phyloP scores from a whole-genome alignment of 495 filamentous ascomycete species.

The Bathelium albidoporum region DNA sequence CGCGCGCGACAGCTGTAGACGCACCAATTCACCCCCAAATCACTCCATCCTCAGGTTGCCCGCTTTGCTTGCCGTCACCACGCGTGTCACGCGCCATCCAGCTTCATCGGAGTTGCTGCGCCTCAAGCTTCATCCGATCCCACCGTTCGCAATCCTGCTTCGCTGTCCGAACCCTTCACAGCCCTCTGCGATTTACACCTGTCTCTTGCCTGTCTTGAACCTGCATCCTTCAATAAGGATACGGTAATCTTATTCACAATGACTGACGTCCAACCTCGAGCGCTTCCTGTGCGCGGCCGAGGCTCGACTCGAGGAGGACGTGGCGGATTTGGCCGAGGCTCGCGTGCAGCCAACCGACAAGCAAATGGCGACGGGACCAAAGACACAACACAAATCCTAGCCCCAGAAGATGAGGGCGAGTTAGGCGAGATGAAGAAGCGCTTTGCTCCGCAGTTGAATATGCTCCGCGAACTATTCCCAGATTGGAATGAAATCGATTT shows the following conservation, averaged over 20 bases:
- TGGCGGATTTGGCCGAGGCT: slow-evolving; percentile 67
- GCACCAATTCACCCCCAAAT: slow-evolving; percentile 2
- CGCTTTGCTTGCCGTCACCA: not conserved
- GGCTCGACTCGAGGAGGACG: slow-evolving; percentile 73
- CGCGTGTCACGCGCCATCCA: not conserved
- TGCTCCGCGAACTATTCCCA: slow-evolving; percentile 82
- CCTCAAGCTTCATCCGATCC: not conserved
- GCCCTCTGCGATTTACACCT: slow-evolving; percentile 4
- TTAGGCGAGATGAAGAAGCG: slow-evolving; percentile 83
- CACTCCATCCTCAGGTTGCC: not conserved
- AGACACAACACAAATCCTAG: slow-evolving; percentile 33
- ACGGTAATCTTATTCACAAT: slow-evolving; percentile 40
- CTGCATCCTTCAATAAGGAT: slow-evolving; percentile 14
- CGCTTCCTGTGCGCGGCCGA: slow-evolving; percentile 66
- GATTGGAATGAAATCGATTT: slow-evolving; percentile 89
- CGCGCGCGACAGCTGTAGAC: not conserved
- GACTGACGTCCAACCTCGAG: slow-evolving; percentile 86
- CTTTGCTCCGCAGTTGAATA: slow-evolving; percentile 61
- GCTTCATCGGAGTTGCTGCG: not conserved
- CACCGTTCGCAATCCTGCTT: not conserved
- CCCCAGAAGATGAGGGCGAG: slow-evolving; percentile 78
- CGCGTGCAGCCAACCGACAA: slow-evolving; percentile 47
- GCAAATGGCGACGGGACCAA: slow-evolving; percentile 56
- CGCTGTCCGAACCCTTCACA: not conserved
- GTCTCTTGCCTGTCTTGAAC: not conserved